A percentile compares a stretch with the other conserved stretches of the same genome.
phyloP scores from a whole-genome alignment of 352 stramenopile species.

The Pythium periplocum region DNA sequence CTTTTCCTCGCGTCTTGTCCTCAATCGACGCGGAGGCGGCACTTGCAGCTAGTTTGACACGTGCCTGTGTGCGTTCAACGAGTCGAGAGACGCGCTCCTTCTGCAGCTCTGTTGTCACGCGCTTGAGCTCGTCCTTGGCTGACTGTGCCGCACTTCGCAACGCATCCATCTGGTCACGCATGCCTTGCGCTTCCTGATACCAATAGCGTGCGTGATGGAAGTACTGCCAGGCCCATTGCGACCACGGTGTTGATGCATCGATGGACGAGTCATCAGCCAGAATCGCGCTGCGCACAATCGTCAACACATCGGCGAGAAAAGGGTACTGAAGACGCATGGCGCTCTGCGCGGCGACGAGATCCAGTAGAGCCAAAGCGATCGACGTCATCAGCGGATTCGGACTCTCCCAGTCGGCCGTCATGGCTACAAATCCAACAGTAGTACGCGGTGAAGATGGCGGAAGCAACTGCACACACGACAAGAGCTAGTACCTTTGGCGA shows the following conservation, averaged over 20 bases:
- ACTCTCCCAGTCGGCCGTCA: background rate
- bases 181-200: constrained; percentile 13
- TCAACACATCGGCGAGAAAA: constrained; percentile 24
- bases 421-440: background rate
- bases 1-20: background rate
- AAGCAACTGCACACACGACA: constrained; percentile 41
- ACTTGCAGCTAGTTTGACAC: constrained; percentile 2
- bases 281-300: constrained; percentile 3
- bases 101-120: constrained; percentile 37
- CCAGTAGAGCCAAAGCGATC: background rate
- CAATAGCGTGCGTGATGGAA: constrained; percentile 35
- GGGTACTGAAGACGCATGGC: constrained; percentile 37
- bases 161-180: constrained; percentile 12
- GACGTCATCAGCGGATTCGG: background rate
- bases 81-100: constrained; percentile 22
- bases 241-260: background rate
- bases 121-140: constrained; percentile 30
- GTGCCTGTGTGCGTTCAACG: constrained; percentile 19
- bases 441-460: constrained; percentile 13
- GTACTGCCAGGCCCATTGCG: constrained; percentile 29
- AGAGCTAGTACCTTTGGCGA: constrained; percentile 37
- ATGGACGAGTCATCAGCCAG: constrained; percentile 3
- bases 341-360: no score
- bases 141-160: constrained; percentile 7
- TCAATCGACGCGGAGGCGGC: no score